These are phyloP conservation scores for Verticillium klebahnii DNA, from an alignment of 2,329 filamentous ascomycete genomes.

Conservation along the genomic window DNA sequence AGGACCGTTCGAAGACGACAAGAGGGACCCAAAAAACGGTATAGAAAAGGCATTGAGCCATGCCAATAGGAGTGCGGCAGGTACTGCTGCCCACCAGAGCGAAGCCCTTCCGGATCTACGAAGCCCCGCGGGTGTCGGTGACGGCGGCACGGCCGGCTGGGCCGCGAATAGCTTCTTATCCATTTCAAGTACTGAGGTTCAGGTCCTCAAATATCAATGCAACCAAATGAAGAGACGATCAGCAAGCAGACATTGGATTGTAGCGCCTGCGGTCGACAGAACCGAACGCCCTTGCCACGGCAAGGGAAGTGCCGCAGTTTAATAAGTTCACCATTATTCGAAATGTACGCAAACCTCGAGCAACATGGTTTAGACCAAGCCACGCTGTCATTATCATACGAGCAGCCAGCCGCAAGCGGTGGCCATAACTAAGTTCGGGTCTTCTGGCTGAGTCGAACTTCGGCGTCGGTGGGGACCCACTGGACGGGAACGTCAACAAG, in stretches of 20 bases:
- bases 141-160: background rate
- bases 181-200: background rate
- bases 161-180: background rate
- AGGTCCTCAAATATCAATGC: too few relatives aligned
- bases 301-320: background rate
- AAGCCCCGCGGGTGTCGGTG: background rate
- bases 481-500: background rate
- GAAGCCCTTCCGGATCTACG: conserved; percentile 4
- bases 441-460: background rate
- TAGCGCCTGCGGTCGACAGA: background rate
- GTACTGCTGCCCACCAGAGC: conserved; percentile 10
- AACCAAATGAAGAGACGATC: too few relatives aligned
- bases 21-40: background rate
- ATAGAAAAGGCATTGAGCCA: conserved; percentile 4
- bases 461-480: background rate
- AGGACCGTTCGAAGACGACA: background rate
- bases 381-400: background rate
- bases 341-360: background rate
- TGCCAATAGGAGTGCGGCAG: conserved; percentile 6
- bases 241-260: too few relatives aligned
- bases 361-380: background rate
- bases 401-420: background rate
- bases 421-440: background rate
- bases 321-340: background rate
- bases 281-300: background rate